These are phyloP conservation scores for Anthracocystis setariae DNA, from an alignment of 1,284 basidiomycete genomes.

Conservation along the genomic window DNA sequence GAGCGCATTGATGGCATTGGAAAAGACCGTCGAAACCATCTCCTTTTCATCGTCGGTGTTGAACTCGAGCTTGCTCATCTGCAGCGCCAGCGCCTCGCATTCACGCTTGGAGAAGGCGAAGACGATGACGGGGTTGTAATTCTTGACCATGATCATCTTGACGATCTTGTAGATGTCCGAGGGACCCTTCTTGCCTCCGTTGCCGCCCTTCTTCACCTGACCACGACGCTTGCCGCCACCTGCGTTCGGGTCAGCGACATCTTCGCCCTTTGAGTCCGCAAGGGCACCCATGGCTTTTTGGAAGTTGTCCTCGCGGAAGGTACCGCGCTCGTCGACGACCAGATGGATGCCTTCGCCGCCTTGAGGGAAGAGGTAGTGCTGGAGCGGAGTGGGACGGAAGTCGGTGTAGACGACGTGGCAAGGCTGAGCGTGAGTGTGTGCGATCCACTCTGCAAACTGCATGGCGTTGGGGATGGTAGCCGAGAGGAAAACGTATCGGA, in stretches of 20 bases:
- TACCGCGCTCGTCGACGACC: constrained; percentile 96
- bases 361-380: constrained; percentile 97
- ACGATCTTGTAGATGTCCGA: constrained; percentile 98
- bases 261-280: constrained; percentile 80
- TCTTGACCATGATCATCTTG: constrained; percentile 98
- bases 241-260: constrained; percentile 83
- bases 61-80: constrained; percentile 94
- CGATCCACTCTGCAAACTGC: constrained; percentile 99
- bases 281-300: constrained; percentile 96
- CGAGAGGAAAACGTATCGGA: constrained; percentile 98
- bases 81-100: constrained; percentile 91
- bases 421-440: constrained; percentile 94
- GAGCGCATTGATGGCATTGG: constrained; percentile 90
- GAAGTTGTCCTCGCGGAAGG: constrained; percentile 97
- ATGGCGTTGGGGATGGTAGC: constrained; percentile 99
- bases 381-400: constrained; percentile 95
- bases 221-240: constrained; percentile 76
- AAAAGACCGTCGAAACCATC: constrained; percentile 87
- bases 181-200: constrained; percentile 93
- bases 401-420: constrained; percentile 99
- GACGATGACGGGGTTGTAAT: constrained; percentile 97
- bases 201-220: constrained; percentile 84
- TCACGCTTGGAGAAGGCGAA: constrained; percentile 99
- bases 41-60: constrained; percentile 93
- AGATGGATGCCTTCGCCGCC: constrained; percentile 97